Conservation (phyloP, 768 basidiomycete species). For the Termitomyces sp. region DNA sequence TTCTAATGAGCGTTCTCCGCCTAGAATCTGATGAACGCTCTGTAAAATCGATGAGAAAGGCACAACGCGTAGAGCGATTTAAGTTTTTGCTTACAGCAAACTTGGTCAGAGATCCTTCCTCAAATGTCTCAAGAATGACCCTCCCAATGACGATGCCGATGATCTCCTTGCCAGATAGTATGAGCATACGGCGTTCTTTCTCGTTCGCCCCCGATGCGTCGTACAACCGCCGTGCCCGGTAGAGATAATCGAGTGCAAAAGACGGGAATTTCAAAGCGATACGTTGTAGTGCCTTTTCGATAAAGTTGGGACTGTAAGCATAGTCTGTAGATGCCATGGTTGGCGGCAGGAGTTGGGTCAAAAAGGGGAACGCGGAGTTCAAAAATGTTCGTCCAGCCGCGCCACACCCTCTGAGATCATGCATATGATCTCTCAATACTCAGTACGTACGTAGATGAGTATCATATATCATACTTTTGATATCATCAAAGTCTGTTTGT, state of each 20-base stretch:
- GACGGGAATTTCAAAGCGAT: background rate
- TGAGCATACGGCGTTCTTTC: background rate
- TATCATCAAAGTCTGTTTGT: too few relatives aligned
- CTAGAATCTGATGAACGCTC: background rate
- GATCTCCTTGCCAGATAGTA: background rate
- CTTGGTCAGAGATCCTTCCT: background rate
- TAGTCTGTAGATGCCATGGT: slow-evolving; percentile 1
- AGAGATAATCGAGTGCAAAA: slow-evolving; percentile 2
- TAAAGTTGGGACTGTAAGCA: slow-evolving; percentile 1
- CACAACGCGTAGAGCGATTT: background rate
- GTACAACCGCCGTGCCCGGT: background rate
- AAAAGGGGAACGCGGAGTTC: too few relatives aligned
- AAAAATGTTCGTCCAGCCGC: too few relatives aligned
- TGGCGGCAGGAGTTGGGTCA: too few relatives aligned
- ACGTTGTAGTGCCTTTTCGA: background rate
- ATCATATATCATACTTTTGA: too few relatives aligned
- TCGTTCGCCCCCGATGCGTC: background rate
- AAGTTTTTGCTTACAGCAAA: background rate
- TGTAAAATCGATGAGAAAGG: background rate
- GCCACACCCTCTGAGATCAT: too few relatives aligned
- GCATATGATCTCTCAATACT: too few relatives aligned
- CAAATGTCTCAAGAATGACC: background rate
- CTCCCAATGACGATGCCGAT: background rate
- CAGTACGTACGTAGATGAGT: too few relatives aligned
- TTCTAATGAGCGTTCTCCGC: background rate